A percentile compares a stretch with the other conserved stretches of the same genome.
Conservation (phyloP, 2,329 filamentous ascomycete genomes). For the Diaporthe nobilis region DNA sequence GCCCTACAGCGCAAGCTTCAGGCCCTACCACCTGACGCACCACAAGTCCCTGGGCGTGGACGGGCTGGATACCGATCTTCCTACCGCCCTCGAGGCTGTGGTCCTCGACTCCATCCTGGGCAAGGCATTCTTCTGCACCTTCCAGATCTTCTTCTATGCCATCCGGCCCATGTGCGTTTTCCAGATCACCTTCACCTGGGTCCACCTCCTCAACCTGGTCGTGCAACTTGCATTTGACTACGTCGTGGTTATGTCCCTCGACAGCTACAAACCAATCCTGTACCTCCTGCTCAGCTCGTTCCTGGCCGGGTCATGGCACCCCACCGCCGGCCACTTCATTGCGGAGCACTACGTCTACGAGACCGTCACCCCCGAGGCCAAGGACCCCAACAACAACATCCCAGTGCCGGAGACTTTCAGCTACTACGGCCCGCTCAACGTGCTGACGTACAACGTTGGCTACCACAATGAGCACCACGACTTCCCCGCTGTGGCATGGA, state of each 20-base stretch:
- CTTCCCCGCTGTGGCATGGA: constrained; percentile 98
- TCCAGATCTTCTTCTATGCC: constrained; percentile 99
- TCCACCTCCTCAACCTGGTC: constrained; percentile 86
- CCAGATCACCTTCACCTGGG: constrained; percentile 85
- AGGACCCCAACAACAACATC: constrained; percentile 71
- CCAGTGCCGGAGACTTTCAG: constrained; percentile 93
- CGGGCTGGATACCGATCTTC: constrained; percentile 95
- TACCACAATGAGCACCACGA: constrained; percentile 99
- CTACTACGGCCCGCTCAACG: constrained; percentile 94
- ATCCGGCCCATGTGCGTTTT: constrained; percentile 96
- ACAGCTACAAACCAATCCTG: constrained; percentile 74
- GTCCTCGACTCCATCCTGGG: constrained; percentile 95
- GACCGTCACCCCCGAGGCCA: constrained; percentile 68
- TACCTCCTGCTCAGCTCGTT: constrained; percentile 94
- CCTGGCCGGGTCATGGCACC: constrained; percentile 93
- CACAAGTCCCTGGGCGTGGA: constrained; percentile 99
- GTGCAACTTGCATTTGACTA: constrained; percentile 85
- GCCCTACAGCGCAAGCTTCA: constrained; percentile 95
- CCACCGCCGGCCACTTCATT: constrained; percentile 97
- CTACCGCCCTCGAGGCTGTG: constrained; percentile 90
- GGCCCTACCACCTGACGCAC: constrained; percentile 98
- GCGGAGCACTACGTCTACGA: constrained; percentile 94
- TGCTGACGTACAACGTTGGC: constrained; percentile 96
- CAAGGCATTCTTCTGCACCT: constrained; percentile 99
- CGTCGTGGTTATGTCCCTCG: constrained; percentile 70